These are phyloP conservation scores for Microsporum canis DNA, from an alignment of 2,329 filamentous ascomycete species.

Conservation along the genomic window DNA sequence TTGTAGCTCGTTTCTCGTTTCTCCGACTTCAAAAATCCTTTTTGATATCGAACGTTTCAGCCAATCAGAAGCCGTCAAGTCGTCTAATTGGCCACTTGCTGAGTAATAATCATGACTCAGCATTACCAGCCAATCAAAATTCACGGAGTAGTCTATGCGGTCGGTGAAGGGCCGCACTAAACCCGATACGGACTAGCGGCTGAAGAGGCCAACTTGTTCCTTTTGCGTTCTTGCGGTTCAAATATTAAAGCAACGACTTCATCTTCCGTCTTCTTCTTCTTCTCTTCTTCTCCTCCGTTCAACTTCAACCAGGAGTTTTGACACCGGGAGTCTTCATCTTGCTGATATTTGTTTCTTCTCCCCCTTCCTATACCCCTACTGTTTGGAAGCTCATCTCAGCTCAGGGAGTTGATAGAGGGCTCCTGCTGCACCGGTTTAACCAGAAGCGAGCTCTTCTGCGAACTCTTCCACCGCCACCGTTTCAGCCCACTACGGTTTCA, in stretches of 20 bases:
- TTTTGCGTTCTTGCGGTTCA: constrained; percentile 4
- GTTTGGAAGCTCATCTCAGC: constrained; percentile 1
- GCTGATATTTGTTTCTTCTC: constrained; percentile 14
- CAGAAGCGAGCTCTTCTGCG: neutral
- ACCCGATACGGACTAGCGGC: constrained; percentile 9
- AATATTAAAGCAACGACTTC: constrained; percentile 3
- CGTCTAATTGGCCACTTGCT: neutral
- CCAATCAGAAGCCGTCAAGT: constrained; percentile 9
- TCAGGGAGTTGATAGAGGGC: constrained; percentile 3
- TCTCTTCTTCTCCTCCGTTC: constrained; percentile 14
- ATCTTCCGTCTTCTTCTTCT: constrained; percentile 12
- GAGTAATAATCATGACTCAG: constrained; percentile 21
- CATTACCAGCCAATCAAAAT: constrained; percentile 24
- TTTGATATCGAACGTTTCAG: neutral
- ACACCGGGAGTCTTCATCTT: neutral
- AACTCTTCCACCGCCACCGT: neutral
- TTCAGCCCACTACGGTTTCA: constrained; percentile 6
- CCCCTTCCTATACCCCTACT: constrained; percentile 6
- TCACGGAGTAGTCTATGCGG: constrained; percentile 29
- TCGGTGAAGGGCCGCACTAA: constrained; percentile 7
- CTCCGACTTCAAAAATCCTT: neutral
- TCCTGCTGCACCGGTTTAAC: neutral
- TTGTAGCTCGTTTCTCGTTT: neutral
- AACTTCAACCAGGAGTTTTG: constrained; percentile 1
- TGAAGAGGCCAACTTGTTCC: constrained; percentile 37